A percentile compares a stretch with the other conserved stretches of the same genome.
Conservation (phyloP, 371 early-diverging fungal genomes). For the Amoeboaphelidium occidentale region DNA sequence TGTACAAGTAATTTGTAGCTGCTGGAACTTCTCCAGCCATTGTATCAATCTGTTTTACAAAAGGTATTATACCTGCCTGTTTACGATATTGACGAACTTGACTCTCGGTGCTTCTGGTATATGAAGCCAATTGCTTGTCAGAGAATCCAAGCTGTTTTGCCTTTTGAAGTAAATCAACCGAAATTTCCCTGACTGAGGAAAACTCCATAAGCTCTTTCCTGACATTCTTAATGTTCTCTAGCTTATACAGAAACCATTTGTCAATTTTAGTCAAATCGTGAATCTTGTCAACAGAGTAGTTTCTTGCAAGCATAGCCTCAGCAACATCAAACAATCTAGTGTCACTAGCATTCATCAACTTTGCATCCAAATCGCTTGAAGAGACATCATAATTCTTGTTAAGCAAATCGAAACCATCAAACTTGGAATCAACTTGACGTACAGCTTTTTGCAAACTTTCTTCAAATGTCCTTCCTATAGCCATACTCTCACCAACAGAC, state of each 20-base stretch:
- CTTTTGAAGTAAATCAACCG: conserved; percentile 27
- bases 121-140: conserved; percentile 52
- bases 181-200: conserved; percentile 12
- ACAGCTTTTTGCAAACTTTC: conserved; percentile 75
- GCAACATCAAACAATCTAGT: conserved; percentile 76
- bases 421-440: conserved; percentile 39
- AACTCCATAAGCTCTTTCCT: conserved; percentile 6
- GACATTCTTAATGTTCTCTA: conserved; percentile 34
- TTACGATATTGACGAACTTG: conserved; percentile 55
- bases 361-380: conserved; percentile 33
- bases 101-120: conserved; percentile 55
- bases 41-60: conserved; percentile 90
- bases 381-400: not conserved
- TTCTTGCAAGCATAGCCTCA: conserved; percentile 44
- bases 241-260: conserved; percentile 81
- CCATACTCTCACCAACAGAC: conserved; percentile 89
- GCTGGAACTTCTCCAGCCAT: conserved; percentile 92
- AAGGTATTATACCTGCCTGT: conserved; percentile 52
- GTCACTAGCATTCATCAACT: conserved; percentile 59
- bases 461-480: conserved; percentile 82
- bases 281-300: conserved; percentile 61
- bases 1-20: conserved; percentile 83
- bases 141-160: conserved; percentile 85
- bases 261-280: conserved; percentile 71
- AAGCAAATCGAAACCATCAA: conserved; percentile 36